These are phyloP conservation scores for Castanea crenata DNA, from an alignment of 306 rosid genomes.

Conservation along the genomic window DNA sequence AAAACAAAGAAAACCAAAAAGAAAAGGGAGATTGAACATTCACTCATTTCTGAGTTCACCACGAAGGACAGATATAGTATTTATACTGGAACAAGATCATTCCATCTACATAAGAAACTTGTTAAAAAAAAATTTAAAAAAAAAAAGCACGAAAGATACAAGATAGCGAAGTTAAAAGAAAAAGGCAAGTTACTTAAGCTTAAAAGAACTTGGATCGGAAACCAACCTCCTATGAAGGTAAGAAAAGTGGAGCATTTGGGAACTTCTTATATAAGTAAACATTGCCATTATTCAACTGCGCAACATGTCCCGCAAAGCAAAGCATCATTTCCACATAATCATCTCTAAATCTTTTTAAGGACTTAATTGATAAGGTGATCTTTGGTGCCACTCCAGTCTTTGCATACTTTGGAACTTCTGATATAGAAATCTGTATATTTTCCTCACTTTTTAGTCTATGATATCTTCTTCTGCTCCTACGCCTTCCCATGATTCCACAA, in stretches of 20 bases:
- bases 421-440: background rate
- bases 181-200: no score
- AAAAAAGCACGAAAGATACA: background rate
- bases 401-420: background rate
- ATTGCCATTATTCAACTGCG: constrained; percentile 36
- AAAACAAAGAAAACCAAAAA: no score
- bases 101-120: background rate
- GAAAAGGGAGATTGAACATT: no score
- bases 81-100: background rate
- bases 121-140: background rate
- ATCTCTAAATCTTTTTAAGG: constrained; percentile 46
- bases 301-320: constrained; percentile 47
- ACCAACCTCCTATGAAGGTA: constrained; percentile 14
- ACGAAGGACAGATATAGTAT: background rate
- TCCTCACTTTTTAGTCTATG: constrained; percentile 37
- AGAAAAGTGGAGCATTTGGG: constrained; percentile 17
- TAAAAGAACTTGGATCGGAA: background rate
- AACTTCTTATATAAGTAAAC: constrained; percentile 29
- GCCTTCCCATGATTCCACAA: constrained; percentile 36
- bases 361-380: constrained; percentile 17
- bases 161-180: background rate
- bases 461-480: constrained; percentile 29
- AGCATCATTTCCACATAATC: constrained; percentile 54
- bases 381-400: constrained; percentile 29
- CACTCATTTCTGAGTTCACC: background rate